Base-by-base conservation (phyloP, 2,329 filamentous ascomycete species). In the Trichoderma aggressivum region DNA sequence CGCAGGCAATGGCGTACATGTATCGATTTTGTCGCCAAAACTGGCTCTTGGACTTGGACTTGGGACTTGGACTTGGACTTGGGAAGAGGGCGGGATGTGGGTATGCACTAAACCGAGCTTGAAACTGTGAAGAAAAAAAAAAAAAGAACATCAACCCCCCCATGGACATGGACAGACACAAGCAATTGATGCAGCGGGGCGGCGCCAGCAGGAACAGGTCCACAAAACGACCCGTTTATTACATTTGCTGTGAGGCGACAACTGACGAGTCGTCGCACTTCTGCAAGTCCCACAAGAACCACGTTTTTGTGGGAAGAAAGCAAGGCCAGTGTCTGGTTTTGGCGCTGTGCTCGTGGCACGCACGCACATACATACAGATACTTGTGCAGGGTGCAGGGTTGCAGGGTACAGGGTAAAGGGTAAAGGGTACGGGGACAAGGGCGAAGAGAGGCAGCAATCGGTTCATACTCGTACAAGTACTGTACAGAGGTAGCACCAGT, bases 41-140 rank as follows among this genome's bases (percentile, higher is more conserved):
- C 18, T 16, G 56, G 56, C 26, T 30, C 24, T 8, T 18, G 10
- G 28, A 3, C 26, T 28, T 28, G 26, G 26, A 5, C 26, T 28
- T 28, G 26, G 55, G n/a, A n/a, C n/a, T n/a, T n/a, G n/a, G n/a
- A n/a, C 43, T 47, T 58, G 43, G 43, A 16, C 43, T 14, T 53
- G 11, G n/a, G 43, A 50, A 53, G 47, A 53, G 28, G 56, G 30
- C 56, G 56, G 62, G 62, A 53, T 36, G 53, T 58, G 69, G 67
- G 30, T 56, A 71, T 66, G 69, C 69, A 65, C 69, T 71, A 71
- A 71, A 61, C 69, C 62, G 61, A 50, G 39, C 39, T 56, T 70
- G 69, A 61, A 59, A 55, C 43, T 26, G 18, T 43, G 55, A 34
- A 47, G 53, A 39, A 59, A 24, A 50, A 43, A 32, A 65, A 70